Percentiles rank a stretch among this genome's conserved stretches.
phyloP scores from a whole-genome alignment of 805 yeast species.

The Candida easanensis region DNA sequence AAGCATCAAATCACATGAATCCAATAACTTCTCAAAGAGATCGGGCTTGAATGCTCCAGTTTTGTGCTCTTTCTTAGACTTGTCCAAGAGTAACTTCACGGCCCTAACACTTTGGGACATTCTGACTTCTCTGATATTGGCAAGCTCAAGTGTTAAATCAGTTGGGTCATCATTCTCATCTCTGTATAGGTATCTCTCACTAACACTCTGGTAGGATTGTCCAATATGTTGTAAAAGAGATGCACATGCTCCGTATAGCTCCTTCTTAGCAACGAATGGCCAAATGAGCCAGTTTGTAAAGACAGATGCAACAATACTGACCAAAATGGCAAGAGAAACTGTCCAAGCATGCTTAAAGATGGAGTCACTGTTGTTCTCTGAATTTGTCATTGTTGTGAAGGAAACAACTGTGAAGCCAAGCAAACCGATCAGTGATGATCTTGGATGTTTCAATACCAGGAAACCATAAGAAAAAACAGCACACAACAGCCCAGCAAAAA shows the following conservation, averaged over 20 bases:
- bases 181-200: slow-evolving; percentile 47
- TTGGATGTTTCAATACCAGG: slow-evolving; percentile 37
- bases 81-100: slow-evolving; percentile 34
- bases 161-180: slow-evolving; percentile 47
- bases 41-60: slow-evolving; percentile 33
- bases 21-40: slow-evolving; percentile 33
- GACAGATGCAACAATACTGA: slow-evolving; percentile 37
- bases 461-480: slow-evolving; percentile 33
- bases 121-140: slow-evolving; percentile 47
- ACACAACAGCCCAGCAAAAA: slow-evolving; percentile 37
- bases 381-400: slow-evolving; percentile 26
- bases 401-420: slow-evolving; percentile 40
- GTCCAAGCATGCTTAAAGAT: slow-evolving; percentile 41
- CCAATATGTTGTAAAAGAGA: slow-evolving; percentile 40
- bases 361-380: slow-evolving; percentile 19
- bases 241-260: slow-evolving; percentile 38
- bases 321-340: slow-evolving; percentile 35
- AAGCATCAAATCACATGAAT: slow-evolving; percentile 37
- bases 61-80: slow-evolving; percentile 36
- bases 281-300: slow-evolving; percentile 44
- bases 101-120: slow-evolving; percentile 43
- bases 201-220: slow-evolving; percentile 44
- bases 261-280: slow-evolving; percentile 46
- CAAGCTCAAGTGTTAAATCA: slow-evolving; percentile 38
- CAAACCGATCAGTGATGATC: slow-evolving; percentile 41